These are phyloP conservation scores for Millerago galiae DNA, from an alignment of 805 yeast genomes.

Conservation along the genomic window DNA sequence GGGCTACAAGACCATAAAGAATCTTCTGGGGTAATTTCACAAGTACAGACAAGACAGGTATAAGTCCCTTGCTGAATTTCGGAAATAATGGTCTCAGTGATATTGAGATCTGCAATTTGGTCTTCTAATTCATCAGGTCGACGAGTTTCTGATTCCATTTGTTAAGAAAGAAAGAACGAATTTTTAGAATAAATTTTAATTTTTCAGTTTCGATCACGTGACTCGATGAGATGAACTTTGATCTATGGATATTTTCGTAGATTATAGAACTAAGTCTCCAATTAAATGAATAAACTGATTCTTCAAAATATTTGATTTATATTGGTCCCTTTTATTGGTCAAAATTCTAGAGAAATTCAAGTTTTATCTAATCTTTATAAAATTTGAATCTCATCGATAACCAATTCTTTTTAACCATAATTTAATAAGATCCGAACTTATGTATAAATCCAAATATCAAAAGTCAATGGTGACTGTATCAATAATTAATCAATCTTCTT, in stretches of 20 bases:
- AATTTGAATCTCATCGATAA: too few relatives aligned
- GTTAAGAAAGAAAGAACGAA: neutral
- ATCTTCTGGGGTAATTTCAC: slow-evolving; percentile 62
- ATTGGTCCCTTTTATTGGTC: too few relatives aligned
- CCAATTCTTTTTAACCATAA: too few relatives aligned
- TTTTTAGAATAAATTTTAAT: too few relatives aligned
- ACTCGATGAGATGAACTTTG: neutral
- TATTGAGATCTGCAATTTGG: slow-evolving; percentile 19
- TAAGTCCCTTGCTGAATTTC: slow-evolving; percentile 69
- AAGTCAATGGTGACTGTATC: neutral
- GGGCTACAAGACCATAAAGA: slow-evolving; percentile 71
- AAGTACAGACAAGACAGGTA: slow-evolving; percentile 82
- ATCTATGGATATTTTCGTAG: too few relatives aligned
- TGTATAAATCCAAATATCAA: neutral
- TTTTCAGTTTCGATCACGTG: neutral
- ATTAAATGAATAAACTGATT: too few relatives aligned
- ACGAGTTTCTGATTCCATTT: slow-evolving; percentile 1
- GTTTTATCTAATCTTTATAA: too few relatives aligned
- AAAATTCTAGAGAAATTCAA: too few relatives aligned
- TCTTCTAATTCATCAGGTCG: neutral
- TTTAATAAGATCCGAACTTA: too few relatives aligned
- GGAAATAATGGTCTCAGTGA: slow-evolving; percentile 32
- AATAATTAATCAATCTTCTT: too few relatives aligned
- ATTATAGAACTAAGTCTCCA: too few relatives aligned
- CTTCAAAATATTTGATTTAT: too few relatives aligned